These are phyloP conservation scores for Xanthoconium separans DNA, from an alignment of 1,284 basidiomycete species.

Conservation along the genomic window DNA sequence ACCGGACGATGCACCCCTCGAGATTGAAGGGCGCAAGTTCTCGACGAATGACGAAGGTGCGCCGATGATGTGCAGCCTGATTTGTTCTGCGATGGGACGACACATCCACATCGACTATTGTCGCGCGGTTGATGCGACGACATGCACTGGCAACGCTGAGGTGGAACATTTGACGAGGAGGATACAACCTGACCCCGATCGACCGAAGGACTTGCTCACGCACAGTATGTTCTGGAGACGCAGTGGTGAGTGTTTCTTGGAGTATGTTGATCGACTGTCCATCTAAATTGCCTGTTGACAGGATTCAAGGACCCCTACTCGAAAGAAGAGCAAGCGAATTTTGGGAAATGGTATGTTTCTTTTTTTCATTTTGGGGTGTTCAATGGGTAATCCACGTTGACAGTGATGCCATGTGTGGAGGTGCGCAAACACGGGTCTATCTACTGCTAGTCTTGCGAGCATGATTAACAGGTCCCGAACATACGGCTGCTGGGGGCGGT, in stretches of 20 bases:
- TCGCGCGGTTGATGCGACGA: constrained; percentile 35
- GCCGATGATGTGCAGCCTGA: constrained; percentile 61
- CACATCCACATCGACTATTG: constrained; percentile 62
- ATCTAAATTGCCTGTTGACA: constrained; percentile 1
- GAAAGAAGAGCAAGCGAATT: constrained; percentile 50
- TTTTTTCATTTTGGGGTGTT: background rate
- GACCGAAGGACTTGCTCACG: constrained; percentile 54
- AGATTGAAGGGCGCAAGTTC: background rate
- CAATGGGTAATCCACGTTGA: constrained; percentile 16
- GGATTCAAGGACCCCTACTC: constrained; percentile 55
- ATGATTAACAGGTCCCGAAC: constrained; percentile 41
- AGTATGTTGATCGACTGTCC: background rate
- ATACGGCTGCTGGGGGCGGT: constrained; percentile 38
- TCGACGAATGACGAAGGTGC: constrained; percentile 42
- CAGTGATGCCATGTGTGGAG: constrained; percentile 52
- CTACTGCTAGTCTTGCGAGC: background rate
- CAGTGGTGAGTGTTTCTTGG: constrained; percentile 36
- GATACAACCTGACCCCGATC: constrained; percentile 45
- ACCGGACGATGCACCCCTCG: background rate
- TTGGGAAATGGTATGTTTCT: constrained; percentile 48
- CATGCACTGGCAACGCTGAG: constrained; percentile 44
- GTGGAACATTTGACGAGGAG: constrained; percentile 45
- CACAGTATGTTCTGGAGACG: constrained; percentile 59
- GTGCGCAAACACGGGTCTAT: constrained; percentile 2
- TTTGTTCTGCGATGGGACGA: constrained; percentile 53